Conservation (phyloP, 805 yeast genomes). For the Lachancea meyersii region DNA sequence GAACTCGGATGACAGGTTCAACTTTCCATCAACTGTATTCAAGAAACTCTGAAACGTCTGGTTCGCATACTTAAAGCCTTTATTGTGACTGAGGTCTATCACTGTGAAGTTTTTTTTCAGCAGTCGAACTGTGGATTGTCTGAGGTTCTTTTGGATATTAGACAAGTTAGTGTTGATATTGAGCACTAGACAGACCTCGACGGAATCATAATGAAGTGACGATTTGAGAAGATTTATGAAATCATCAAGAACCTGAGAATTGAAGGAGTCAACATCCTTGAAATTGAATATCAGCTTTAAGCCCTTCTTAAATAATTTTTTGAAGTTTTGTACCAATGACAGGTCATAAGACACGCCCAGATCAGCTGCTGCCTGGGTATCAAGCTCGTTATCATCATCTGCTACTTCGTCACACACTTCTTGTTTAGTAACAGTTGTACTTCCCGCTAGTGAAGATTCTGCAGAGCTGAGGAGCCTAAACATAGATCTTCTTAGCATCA, state of each 20-base stretch:
- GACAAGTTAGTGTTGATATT: constrained; percentile 31
- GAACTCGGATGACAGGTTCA: constrained; percentile 28
- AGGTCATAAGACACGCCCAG: constrained; percentile 25
- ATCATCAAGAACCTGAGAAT: constrained; percentile 24
- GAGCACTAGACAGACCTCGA: constrained; percentile 26
- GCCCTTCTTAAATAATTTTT: constrained; percentile 21
- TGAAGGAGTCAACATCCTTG: constrained; percentile 32
- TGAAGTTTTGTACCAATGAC: constrained; percentile 29
- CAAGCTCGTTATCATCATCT: constrained; percentile 1
- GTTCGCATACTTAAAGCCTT: constrained; percentile 31
- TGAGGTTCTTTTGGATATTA: constrained; percentile 30
- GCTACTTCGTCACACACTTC: constrained; percentile 8
- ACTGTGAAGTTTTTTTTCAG: constrained; percentile 23
- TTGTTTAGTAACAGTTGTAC: neutral
- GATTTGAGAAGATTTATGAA: constrained; percentile 25
- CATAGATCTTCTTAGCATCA: constrained; percentile 34
- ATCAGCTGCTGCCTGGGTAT: neutral
- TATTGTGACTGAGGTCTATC: constrained; percentile 31
- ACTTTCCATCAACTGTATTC: constrained; percentile 32
- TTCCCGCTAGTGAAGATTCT: constrained; percentile 6
- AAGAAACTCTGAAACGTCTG: constrained; percentile 30
- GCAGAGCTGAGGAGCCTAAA: constrained; percentile 27
- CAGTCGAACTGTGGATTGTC: constrained; percentile 28
- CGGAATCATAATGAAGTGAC: constrained; percentile 24
- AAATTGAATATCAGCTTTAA: constrained; percentile 29